Base-by-base conservation (phyloP, 1,139 yeast species). In the Geotrichum bryndzae region DNA sequence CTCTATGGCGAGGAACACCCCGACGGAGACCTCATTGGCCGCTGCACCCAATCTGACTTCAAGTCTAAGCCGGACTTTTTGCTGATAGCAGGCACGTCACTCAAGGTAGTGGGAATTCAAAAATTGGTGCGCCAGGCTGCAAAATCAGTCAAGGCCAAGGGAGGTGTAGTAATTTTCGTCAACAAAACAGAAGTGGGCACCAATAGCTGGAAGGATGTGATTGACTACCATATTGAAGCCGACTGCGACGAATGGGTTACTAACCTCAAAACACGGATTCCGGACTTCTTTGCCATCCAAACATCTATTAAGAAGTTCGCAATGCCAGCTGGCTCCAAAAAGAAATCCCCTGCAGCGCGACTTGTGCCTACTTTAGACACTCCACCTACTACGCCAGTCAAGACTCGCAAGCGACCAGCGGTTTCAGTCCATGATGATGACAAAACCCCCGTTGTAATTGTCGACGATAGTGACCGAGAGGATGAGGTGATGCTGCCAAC, bases 221-320 rank as follows among this genome's bases (percentile, higher is more conserved):
- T 88, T 55, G 94, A 88, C 70, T 88, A 84, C 69, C 94, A 92
- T 77, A 80, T 92, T 6, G 76, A 84, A 61, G 77, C 86, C 58
- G 97, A 90, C 71, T 89, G 97, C 72, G 98, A 92, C 73, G 81
- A 80, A 50, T 92, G 96, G 84, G 86, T 91, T 25, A 74, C 76
- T 25, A 76, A 79, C 41, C 74, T 88, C 59, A 80, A 80, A 66
- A 64, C 64, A 27, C 81, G 83, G 53, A 74, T 84, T 8, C 91
- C 92, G 0, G 82, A 79, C 67, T 79, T 85, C 67, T 85, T 85
- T 74, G 76, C 79, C 68, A 78, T 82, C 22, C 88, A 84, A 71
- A 80, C 80, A 63, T 83, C 80, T 68, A 71, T 79, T 51, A 35
- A 54, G 2, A 22, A 27, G 29, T 59, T 55, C 51, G 35, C 58